Percentiles rank a stretch among this genome's conserved stretches.
These are phyloP conservation scores for Aspergillus quadricinctus DNA, from an alignment of 2,329 filamentous ascomycete genomes.

Conservation along the genomic window DNA sequence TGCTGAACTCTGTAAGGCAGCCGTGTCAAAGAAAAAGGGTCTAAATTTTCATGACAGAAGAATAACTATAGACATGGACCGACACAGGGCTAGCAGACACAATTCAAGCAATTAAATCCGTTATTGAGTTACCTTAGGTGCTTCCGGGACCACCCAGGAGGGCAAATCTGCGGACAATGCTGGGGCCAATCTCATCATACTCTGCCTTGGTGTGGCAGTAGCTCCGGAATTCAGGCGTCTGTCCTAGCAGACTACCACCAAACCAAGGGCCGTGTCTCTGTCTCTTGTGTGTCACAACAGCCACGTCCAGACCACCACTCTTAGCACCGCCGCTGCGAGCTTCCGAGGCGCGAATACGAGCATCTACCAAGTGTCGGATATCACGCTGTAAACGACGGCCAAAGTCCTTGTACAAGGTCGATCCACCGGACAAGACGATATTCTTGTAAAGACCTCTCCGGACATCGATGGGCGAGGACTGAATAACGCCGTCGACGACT, in stretches of 20 bases:
- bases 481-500: conserved; percentile 94
- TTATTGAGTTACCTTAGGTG: conserved; percentile 26
- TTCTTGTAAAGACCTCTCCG: conserved; percentile 98
- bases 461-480: conserved; percentile 96
- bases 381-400: conserved; percentile 92
- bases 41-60: neutral
- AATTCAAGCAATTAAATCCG: neutral
- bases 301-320: conserved; percentile 91
- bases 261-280: conserved; percentile 99
- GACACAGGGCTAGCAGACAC: neutral
- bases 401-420: conserved; percentile 98
- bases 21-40: neutral
- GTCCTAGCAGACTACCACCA: conserved; percentile 89
- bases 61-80: neutral
- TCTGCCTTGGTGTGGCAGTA: conserved; percentile 92
- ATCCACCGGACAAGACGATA: conserved; percentile 95
- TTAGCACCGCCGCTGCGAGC: conserved; percentile 84
- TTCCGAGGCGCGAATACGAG: conserved; percentile 87
- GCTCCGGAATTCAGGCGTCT: conserved; percentile 96
- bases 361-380: conserved; percentile 93
- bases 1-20: neutral
- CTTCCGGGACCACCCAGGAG: conserved; percentile 83
- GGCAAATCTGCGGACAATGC: conserved; percentile 91
- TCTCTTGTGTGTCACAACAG: conserved; percentile 95
- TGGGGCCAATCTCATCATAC: conserved; percentile 94